Conservation (phyloP, 2,329 filamentous ascomycete genomes). For the Monilinia fructicola region DNA sequence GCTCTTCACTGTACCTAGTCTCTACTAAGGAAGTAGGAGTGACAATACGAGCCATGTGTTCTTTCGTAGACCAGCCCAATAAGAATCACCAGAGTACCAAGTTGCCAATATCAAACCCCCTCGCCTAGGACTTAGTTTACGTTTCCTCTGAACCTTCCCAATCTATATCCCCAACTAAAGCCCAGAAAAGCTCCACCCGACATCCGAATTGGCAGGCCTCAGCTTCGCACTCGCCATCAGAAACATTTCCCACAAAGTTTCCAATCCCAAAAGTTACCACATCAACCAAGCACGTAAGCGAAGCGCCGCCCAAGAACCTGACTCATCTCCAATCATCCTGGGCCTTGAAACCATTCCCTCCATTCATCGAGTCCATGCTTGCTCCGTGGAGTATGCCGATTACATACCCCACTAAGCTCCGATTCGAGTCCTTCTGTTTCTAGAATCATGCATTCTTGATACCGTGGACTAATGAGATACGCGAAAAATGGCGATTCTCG, state of each 20-base stretch:
- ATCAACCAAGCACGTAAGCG: background rate
- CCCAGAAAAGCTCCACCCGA: background rate
- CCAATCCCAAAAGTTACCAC: background rate
- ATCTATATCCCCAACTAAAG: background rate
- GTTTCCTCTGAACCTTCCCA: background rate
- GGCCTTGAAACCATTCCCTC: background rate
- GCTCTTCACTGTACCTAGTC: background rate
- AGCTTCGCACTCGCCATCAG: background rate
- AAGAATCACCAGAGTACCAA: background rate
- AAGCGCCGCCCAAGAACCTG: background rate
- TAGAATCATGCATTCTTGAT: too few species aligned
- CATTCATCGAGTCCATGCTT: background rate
- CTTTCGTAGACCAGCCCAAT: background rate
- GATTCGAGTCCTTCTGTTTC: background rate
- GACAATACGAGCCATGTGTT: background rate
- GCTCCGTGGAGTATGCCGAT: background rate
- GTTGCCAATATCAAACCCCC: background rate
- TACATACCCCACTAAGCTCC: background rate
- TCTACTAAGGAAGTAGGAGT: background rate
- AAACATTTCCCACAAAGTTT: too few species aligned
- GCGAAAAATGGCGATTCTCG: background rate
- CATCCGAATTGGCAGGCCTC: background rate
- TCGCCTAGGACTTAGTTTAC: background rate
- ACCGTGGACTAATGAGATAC: background rate
- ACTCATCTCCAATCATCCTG: background rate